Percentiles rank a stretch among this genome's conserved stretches.
phyloP scores from a whole-genome alignment of 2,329 filamentous ascomycete genomes.

The Nothophaeocryptopus gaeumannii region DNA sequence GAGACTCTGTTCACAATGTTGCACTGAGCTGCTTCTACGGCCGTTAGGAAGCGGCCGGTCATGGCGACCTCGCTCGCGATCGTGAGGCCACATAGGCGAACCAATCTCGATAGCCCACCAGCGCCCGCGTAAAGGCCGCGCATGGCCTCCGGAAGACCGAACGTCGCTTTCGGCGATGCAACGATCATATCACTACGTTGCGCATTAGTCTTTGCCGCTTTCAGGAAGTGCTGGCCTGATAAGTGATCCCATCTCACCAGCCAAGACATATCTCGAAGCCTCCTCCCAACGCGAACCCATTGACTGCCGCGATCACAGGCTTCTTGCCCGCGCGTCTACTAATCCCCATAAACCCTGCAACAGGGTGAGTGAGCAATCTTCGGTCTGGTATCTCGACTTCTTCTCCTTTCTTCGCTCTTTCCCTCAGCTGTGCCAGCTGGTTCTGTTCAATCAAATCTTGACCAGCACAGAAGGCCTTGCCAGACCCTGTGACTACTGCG shows the following conservation, averaged over 20 bases:
- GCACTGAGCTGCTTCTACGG: constrained; percentile 45
- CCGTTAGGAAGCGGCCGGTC: constrained; percentile 46
- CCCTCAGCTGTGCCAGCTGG: constrained; percentile 25
- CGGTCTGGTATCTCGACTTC: constrained; percentile 25
- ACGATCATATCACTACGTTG: constrained; percentile 48
- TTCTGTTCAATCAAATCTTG: constrained; percentile 54
- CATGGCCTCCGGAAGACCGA: constrained; percentile 54
- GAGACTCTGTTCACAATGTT: constrained; percentile 43
- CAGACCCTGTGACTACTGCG: constrained; percentile 50
- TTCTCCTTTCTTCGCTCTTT: constrained; percentile 22
- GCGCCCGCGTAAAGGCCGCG: constrained; percentile 55
- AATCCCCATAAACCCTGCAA: constrained; percentile 54
- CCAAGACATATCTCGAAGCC: constrained; percentile 58
- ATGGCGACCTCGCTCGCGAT: constrained; percentile 51
- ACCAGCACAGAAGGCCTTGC: constrained; percentile 55
- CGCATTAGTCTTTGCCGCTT: constrained; percentile 4
- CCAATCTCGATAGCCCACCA: constrained; percentile 52
- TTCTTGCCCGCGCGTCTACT: constrained; percentile 58
- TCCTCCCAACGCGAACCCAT: constrained; percentile 57
- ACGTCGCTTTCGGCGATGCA: constrained; percentile 51
- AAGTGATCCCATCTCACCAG: constrained; percentile 32
- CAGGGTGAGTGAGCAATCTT: constrained; percentile 24
- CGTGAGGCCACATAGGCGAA: constrained; percentile 49
- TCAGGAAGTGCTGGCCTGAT: not conserved
- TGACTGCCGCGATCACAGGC: constrained; percentile 59